Evolutionary conservation across 306 rosid species (phyloP).

Genomic region (Vicia villosa): DNA sequence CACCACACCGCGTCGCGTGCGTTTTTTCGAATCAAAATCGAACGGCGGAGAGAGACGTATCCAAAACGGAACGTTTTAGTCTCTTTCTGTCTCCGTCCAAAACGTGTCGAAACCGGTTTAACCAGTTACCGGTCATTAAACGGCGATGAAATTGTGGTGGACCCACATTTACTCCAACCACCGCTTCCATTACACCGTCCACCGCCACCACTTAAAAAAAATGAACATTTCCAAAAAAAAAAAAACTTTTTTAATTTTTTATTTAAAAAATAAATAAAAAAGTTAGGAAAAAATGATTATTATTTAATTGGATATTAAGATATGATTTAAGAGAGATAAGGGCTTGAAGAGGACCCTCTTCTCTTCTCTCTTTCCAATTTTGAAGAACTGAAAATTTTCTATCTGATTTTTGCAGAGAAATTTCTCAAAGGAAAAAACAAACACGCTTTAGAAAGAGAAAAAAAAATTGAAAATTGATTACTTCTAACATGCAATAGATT

Average conservation of each 20-base stretch:
- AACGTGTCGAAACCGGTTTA: slow-evolving; percentile 53
- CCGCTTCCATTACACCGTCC: slow-evolving; percentile 29
- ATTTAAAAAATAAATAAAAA: neutral
- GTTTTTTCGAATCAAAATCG: slow-evolving; percentile 40
- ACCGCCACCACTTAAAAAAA: slow-evolving; percentile 13
- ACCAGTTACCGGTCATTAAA: slow-evolving; percentile 42
- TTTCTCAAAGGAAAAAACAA: slow-evolving; percentile 44
- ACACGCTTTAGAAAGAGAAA: slow-evolving; percentile 19
- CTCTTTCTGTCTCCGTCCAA: slow-evolving; percentile 30
- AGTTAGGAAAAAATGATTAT: slow-evolving; percentile 2
- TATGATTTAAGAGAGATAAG: slow-evolving; percentile 55
- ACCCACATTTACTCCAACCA: slow-evolving; percentile 36
- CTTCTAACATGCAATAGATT: slow-evolving; percentile 35
- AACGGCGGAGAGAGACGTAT: slow-evolving; percentile 42
- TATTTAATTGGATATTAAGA: slow-evolving; percentile 43
- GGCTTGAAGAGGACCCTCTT: slow-evolving; percentile 38
- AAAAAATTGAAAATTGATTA: neutral
- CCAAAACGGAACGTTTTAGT: slow-evolving; percentile 43
- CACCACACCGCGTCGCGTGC: slow-evolving; percentile 23
- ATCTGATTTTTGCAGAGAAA: slow-evolving; percentile 71
- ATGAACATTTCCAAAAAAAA: neutral
- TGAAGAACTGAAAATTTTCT: slow-evolving; percentile 48
- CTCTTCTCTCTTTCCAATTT: slow-evolving; percentile 32
- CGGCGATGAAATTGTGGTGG: slow-evolving; percentile 48
- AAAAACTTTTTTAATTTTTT: neutral